Percentiles rank a stretch among this genome's conserved stretches.
Conservation (phyloP, 768 basidiomycete species). For the Pulveroboletus ravenelii region DNA sequence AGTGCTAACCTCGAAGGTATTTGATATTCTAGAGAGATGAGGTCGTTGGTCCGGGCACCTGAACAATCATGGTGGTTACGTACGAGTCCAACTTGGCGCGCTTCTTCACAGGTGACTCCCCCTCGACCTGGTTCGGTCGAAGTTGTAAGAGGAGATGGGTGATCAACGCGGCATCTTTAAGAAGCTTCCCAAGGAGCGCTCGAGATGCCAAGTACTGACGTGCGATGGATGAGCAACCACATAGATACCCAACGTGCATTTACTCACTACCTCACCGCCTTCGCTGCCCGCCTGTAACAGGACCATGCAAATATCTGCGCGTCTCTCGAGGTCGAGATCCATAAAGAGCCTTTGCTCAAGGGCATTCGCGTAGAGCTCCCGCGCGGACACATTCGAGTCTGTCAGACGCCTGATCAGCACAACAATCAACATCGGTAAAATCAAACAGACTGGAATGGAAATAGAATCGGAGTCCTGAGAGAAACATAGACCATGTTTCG, state of each 20-base stretch:
- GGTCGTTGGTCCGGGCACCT: not conserved
- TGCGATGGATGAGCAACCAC: not conserved
- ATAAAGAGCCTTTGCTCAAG: conserved; percentile 56
- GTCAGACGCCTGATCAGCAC: conserved; percentile 2
- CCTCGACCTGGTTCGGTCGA: conserved; percentile 41
- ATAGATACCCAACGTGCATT: not conserved
- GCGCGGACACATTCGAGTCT: conserved; percentile 41
- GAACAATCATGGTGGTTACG: conserved; percentile 32
- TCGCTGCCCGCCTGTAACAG: conserved; percentile 52
- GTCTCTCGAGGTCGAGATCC: conserved; percentile 46
- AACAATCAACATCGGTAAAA: not conserved
- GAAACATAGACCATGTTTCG: conserved; percentile 48
- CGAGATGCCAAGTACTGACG: conserved; percentile 45
- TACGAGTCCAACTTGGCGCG: conserved; percentile 59
- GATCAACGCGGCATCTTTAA: conserved; percentile 51
- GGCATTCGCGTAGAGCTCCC: conserved; percentile 38
- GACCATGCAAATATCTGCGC: conserved; percentile 49
- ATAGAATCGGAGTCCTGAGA: conserved; percentile 39
- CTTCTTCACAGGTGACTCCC: conserved; percentile 53
- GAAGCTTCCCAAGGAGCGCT: conserved; percentile 42
- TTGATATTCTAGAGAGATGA: conserved; percentile 3
- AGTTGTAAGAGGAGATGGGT: conserved; percentile 46
- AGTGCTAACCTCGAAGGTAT: conserved; percentile 33
- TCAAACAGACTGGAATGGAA: conserved; percentile 43
- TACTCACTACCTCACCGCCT: conserved; percentile 46